Conservation (phyloP, 2,329 filamentous ascomycete genomes). For the Sclerotinia borealis region DNA sequence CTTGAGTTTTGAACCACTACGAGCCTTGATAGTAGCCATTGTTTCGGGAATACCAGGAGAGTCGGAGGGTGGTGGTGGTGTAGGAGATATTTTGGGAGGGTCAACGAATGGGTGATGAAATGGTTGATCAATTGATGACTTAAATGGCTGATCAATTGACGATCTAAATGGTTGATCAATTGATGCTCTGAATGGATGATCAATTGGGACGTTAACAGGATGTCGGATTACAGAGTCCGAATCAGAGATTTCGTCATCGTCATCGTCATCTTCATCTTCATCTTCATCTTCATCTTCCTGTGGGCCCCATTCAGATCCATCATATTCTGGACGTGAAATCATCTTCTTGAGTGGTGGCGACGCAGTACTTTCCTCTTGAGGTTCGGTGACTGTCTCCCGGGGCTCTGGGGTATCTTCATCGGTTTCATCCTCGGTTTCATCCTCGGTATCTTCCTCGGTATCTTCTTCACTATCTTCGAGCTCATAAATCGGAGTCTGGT, state of each 20-base stretch:
- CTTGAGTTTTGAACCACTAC: constrained; percentile 79
- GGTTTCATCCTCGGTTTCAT: not conserved
- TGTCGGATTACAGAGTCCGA: constrained; percentile 89
- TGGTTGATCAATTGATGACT: constrained; percentile 3
- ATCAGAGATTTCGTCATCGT: constrained; percentile 48
- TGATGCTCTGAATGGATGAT: constrained; percentile 1
- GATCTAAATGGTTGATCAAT: constrained; percentile 5
- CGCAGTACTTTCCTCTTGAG: constrained; percentile 18
- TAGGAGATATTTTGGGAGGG: constrained; percentile 32
- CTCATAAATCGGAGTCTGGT: not conserved
- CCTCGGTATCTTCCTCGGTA: not conserved
- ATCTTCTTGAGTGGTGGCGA: constrained; percentile 27
- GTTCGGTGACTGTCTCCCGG: not conserved
- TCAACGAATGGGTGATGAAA: constrained; percentile 33
- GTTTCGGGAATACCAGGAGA: constrained; percentile 70
- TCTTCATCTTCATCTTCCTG: constrained; percentile 47
- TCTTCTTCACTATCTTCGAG: not conserved
- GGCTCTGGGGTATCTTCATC: not conserved
- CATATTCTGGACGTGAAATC: constrained; percentile 55
- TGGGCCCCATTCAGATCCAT: constrained; percentile 55
- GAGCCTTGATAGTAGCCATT: constrained; percentile 76
- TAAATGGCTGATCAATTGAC: constrained; percentile 4
- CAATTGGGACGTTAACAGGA: constrained; percentile 8
- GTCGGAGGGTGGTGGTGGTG: constrained; percentile 27
- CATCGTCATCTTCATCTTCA: constrained; percentile 47